Evolutionary conservation across 768 basidiomycete species (phyloP).

Genomic region (Russula sp.): DNA sequence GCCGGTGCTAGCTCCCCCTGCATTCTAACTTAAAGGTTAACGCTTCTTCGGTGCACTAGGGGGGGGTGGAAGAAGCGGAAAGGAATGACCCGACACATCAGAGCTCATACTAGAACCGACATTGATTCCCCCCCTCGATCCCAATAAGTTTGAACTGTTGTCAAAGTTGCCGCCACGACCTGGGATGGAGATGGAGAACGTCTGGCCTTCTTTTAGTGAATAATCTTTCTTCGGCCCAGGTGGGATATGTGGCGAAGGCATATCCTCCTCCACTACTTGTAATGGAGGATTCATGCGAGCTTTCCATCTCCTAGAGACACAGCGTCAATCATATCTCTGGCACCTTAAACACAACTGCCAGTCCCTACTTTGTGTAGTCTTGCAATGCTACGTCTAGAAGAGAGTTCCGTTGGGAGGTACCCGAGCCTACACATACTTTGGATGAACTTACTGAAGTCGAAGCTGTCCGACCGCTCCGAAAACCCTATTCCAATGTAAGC

Average conservation of each 20-base stretch:
- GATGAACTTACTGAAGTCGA: slow-evolving; percentile 75
- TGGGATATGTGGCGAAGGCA: slow-evolving; percentile 62
- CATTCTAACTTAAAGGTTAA: slow-evolving; percentile 13
- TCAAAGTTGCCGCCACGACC: slow-evolving; percentile 50
- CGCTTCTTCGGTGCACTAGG: slow-evolving; percentile 56
- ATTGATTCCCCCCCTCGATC: slow-evolving; percentile 15
- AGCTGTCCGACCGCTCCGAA: slow-evolving; percentile 79
- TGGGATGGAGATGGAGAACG: slow-evolving; percentile 87
- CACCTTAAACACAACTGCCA: background rate
- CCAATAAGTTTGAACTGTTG: slow-evolving; percentile 32
- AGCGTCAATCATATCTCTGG: background rate
- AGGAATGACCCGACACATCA: slow-evolving; percentile 33
- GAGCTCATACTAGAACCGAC: slow-evolving; percentile 14
- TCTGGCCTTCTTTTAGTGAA: slow-evolving; percentile 90
- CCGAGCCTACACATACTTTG: background rate
- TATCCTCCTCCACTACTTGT: slow-evolving; percentile 47
- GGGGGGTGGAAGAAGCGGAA: slow-evolving; percentile 82
- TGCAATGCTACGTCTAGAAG: slow-evolving; percentile 72
- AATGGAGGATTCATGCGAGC: slow-evolving; percentile 18
- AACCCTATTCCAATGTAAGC: slow-evolving; percentile 96
- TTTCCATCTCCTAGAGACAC: slow-evolving; percentile 11
- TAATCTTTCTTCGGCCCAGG: slow-evolving; percentile 88
- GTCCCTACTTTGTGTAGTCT: slow-evolving; percentile 70
- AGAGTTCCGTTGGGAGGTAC: slow-evolving; percentile 13
- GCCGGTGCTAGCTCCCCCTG: background rate